These are phyloP conservation scores for Dendrobium catenatum DNA, from an alignment of 106 monocot species.

Conservation along the genomic window DNA sequence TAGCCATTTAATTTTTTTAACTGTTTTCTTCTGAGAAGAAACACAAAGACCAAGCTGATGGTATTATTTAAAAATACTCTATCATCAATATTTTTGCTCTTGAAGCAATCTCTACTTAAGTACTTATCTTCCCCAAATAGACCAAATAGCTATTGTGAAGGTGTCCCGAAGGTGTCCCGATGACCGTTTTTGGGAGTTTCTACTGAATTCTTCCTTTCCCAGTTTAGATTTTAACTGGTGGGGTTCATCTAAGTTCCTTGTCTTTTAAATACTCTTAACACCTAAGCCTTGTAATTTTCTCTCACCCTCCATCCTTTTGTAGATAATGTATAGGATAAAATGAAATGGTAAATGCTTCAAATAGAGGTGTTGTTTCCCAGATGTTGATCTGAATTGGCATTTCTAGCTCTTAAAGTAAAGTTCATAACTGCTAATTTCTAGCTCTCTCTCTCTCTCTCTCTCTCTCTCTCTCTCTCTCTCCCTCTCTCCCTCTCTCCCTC, in stretches of 20 bases:
- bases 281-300: background rate
- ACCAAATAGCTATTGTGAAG: background rate
- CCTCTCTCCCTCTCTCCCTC: background rate
- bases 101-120: background rate
- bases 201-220: background rate
- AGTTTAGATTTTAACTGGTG: background rate
- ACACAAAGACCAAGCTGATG: background rate
- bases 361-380: background rate
- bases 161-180: background rate
- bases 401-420: background rate
- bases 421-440: background rate
- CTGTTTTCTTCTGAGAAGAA: background rate
- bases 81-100: background rate
- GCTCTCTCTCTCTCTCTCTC: background rate
- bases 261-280: background rate
- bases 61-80: background rate
- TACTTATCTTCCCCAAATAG: background rate
- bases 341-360: background rate
- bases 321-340: background rate
- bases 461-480: background rate
- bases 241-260: background rate
- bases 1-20: no score
- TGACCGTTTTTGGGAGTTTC: background rate
- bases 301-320: background rate
- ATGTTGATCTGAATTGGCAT: background rate